Evolutionary conservation across 2,329 filamentous ascomycete species (phyloP).

Genomic region (Diaporthe longicolla): DNA sequence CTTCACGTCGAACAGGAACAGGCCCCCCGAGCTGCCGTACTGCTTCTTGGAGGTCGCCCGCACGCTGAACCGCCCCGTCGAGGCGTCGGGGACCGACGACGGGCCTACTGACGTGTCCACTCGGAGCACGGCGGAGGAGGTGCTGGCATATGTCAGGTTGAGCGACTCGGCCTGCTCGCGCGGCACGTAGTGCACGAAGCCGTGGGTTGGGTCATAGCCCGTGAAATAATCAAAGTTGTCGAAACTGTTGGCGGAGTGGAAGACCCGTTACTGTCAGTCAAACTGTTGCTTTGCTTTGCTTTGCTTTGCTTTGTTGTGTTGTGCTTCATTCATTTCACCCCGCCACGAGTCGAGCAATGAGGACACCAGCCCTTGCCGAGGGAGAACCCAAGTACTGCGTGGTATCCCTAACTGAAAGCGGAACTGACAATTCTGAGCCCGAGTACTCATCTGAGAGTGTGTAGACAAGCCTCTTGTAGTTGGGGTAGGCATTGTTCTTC

Average conservation of each 20-base stretch:
- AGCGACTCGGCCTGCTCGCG: constrained; percentile 44
- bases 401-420: constrained; percentile 3
- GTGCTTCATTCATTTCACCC: neutral
- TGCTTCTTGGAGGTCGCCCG: constrained; percentile 72
- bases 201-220: constrained; percentile 64
- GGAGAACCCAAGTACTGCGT: neutral
- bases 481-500: constrained; percentile 59
- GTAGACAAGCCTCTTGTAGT: constrained; percentile 64
- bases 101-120: constrained; percentile 70
- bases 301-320: neutral
- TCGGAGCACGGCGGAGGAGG: constrained; percentile 66
- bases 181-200: constrained; percentile 69
- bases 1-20: constrained; percentile 77
- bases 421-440: constrained; percentile 58
- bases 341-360: neutral
- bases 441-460: constrained; percentile 64
- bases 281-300: neutral
- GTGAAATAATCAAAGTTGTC: constrained; percentile 68
- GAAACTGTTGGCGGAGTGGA: constrained; percentile 8
- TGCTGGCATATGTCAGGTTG: constrained; percentile 74
- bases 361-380: neutral
- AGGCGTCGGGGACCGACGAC: constrained; percentile 51
- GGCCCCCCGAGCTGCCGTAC: constrained; percentile 56
- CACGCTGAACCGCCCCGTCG: constrained; percentile 73
- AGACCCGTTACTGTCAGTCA: constrained; percentile 18